Conservation (phyloP, 1,139 yeast species). For the Blastobotrys serpentis region DNA sequence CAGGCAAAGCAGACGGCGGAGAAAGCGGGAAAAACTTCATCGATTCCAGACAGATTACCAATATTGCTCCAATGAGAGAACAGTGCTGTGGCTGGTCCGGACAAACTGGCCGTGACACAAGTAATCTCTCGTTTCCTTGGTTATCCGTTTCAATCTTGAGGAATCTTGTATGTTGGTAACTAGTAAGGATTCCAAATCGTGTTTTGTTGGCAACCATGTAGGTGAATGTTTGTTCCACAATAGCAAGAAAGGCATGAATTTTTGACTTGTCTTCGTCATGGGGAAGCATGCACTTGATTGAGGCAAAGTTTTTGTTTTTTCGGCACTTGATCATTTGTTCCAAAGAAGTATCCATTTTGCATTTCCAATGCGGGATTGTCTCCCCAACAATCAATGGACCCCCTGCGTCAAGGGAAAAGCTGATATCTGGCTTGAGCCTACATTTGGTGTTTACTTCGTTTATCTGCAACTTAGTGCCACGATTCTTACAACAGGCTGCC, state of each 20-base stretch:
- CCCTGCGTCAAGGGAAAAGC: too few species aligned
- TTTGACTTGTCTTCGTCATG: neutral
- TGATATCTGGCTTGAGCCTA: conserved; percentile 2
- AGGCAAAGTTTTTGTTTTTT: neutral
- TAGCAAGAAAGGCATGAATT: neutral
- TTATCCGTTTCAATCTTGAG: conserved; percentile 9
- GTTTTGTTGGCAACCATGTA: conserved; percentile 18
- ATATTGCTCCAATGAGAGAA: conserved; percentile 2
- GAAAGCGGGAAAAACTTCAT: neutral
- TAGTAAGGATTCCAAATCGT: conserved; percentile 16
- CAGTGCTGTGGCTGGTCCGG: neutral
- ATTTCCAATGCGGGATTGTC: conserved; percentile 4
- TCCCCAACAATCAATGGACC: too few species aligned
- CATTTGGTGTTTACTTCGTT: neutral
- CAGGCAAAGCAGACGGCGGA: neutral
- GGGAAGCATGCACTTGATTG: neutral
- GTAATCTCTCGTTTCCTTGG: neutral
- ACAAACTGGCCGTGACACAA: neutral
- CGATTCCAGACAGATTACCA: conserved; percentile 3
- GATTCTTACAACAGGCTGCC: neutral
- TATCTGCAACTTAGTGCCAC: neutral
- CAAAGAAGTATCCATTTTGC: neutral
- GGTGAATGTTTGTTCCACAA: conserved; percentile 14
- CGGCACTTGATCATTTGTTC: neutral
- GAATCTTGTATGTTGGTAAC: conserved; percentile 16